Evolutionary conservation across 2,329 filamentous ascomycete species (phyloP).

Genomic region (Aspergillus piperis): DNA sequence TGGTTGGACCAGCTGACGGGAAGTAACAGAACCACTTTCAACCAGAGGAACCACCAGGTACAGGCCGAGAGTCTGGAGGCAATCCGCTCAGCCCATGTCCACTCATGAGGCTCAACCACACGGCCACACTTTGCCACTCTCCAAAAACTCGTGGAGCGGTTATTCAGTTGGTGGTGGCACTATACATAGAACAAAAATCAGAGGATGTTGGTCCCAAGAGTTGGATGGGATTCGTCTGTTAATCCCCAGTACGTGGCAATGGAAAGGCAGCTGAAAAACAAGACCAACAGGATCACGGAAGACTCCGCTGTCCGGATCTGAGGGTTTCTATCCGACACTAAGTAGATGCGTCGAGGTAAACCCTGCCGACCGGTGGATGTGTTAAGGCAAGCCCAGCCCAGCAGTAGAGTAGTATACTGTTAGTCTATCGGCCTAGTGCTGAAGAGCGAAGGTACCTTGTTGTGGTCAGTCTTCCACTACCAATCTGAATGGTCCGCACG

Average conservation of each 20-base stretch:
- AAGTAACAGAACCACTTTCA: background rate
- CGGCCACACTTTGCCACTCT: conserved; percentile 3
- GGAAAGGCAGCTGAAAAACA: background rate
- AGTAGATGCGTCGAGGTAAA: background rate
- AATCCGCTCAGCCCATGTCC: conserved; percentile 5
- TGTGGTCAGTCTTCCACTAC: background rate
- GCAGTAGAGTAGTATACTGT: background rate
- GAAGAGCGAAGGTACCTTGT: background rate
- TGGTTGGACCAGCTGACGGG: conserved; percentile 5
- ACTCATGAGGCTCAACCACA: conserved; percentile 4
- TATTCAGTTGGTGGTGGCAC: background rate
- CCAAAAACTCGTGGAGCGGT: background rate
- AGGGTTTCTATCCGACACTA: background rate
- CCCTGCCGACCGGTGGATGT: background rate
- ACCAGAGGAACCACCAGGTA: conserved; percentile 6
- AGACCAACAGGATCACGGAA: background rate
- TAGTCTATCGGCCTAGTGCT: background rate
- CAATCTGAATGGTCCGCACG: background rate
- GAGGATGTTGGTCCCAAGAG: background rate
- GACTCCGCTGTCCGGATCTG: background rate
- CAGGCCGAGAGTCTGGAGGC: conserved; percentile 1
- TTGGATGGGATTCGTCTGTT: background rate
- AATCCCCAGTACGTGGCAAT: background rate
- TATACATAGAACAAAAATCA: background rate
- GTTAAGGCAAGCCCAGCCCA: background rate